These are phyloP conservation scores for Hypsizygus marmoreus DNA, from an alignment of 768 basidiomycete species.

Conservation along the genomic window DNA sequence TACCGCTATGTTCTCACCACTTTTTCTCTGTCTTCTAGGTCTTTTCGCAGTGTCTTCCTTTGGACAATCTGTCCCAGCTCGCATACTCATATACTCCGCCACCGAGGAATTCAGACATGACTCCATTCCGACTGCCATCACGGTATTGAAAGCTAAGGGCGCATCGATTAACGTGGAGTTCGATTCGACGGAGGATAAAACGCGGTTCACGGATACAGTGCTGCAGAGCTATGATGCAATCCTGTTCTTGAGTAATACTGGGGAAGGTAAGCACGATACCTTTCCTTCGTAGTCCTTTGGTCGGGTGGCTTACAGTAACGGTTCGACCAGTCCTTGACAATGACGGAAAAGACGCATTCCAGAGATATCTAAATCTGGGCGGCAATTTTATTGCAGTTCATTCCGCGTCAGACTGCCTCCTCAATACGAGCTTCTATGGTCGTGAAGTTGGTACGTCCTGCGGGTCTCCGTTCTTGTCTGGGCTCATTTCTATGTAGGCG, in stretches of 20 bases:
- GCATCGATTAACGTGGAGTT: constrained; percentile 54
- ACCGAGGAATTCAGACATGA: constrained; percentile 71
- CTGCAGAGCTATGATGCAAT: constrained; percentile 63
- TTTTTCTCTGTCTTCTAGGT: constrained; percentile 8
- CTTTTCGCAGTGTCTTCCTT: constrained; percentile 1
- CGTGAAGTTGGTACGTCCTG: constrained; percentile 51
- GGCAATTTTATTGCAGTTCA: constrained; percentile 76
- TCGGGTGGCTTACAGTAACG: neutral
- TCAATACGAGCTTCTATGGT: constrained; percentile 57
- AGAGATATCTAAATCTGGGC: constrained; percentile 63
- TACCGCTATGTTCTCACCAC: neutral
- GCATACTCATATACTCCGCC: constrained; percentile 63
- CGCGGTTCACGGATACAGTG: constrained; percentile 54
- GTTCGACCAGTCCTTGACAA: constrained; percentile 56
- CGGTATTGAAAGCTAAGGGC: constrained; percentile 49
- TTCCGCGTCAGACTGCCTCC: constrained; percentile 61
- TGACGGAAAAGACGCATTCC: constrained; percentile 59
- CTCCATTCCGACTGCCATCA: constrained; percentile 71
- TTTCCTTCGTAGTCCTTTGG: neutral
- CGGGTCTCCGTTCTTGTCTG: neutral
- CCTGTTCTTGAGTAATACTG: constrained; percentile 69
- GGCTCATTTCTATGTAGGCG: constrained; percentile 35
- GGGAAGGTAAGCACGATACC: constrained; percentile 50
- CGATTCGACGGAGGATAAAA: constrained; percentile 64
- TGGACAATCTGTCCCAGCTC: constrained; percentile 25